Evolutionary conservation across 2,329 filamentous ascomycete species (phyloP).

Genomic region (Remersonia thermophila): DNA sequence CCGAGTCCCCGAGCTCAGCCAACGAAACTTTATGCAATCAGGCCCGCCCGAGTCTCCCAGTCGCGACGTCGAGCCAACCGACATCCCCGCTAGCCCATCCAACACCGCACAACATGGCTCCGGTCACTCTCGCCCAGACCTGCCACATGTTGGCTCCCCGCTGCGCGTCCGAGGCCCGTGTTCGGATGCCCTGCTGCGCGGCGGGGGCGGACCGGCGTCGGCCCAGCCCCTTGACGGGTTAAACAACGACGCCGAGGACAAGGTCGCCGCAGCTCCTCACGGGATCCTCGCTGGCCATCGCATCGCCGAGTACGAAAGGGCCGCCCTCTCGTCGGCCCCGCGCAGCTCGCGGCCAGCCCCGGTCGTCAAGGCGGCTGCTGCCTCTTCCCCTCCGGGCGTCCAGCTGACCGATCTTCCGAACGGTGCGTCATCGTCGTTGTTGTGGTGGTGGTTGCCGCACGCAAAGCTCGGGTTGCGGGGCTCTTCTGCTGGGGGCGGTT

Average conservation of each 20-base stretch:
- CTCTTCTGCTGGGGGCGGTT: neutral
- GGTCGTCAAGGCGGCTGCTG: conserved; percentile 44
- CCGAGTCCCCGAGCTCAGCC: conserved; percentile 21
- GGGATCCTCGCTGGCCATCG: conserved; percentile 35
- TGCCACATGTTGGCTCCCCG: conserved; percentile 24
- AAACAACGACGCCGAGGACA: conserved; percentile 31
- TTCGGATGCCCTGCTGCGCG: conserved; percentile 24
- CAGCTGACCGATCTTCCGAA: conserved; percentile 59
- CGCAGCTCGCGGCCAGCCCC: conserved; percentile 36
- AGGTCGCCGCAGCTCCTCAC: conserved; percentile 19
- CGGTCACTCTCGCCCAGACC: conserved; percentile 30
- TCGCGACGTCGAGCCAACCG: conserved; percentile 27
- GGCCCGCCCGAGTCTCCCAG: conserved; percentile 37
- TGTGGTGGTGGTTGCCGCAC: conserved; percentile 1
- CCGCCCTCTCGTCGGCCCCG: conserved; percentile 34
- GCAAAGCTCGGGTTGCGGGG: no score
- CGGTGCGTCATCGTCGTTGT: conserved; percentile 51
- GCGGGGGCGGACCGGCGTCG: conserved; percentile 10
- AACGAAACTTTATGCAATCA: conserved; percentile 52
- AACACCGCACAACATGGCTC: conserved; percentile 45
- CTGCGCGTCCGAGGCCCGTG: conserved; percentile 25
- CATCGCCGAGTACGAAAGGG: conserved; percentile 50
- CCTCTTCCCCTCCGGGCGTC: conserved; percentile 26
- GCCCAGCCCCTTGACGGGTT: conserved; percentile 36
- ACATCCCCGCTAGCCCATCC: conserved; percentile 20